Evolutionary conservation across 116 monocot species (phyloP).

Genomic region (Posidonia oceanica): DNA sequence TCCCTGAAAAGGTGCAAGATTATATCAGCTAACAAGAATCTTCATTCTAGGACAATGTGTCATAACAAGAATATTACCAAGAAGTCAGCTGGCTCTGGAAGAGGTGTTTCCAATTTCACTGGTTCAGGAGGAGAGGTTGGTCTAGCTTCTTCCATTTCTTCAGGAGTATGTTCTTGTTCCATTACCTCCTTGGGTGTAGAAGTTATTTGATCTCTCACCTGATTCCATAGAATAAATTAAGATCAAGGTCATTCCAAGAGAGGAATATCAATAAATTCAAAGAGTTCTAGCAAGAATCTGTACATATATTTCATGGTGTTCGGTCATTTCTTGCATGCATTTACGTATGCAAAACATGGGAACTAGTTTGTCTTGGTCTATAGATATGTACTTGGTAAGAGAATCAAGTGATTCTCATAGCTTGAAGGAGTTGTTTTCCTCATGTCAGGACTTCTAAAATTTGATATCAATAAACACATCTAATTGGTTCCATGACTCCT

Average conservation of each 20-base stretch:
- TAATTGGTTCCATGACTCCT: too few relatives aligned
- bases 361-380: too few relatives aligned
- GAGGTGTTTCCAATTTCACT: conserved; percentile 9
- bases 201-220: background rate
- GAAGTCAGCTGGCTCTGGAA: conserved; percentile 27
- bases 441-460: too few relatives aligned
- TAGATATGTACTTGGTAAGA: too few relatives aligned
- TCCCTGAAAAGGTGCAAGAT: conserved; percentile 20
- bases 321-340: too few relatives aligned
- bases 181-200: background rate
- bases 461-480: too few relatives aligned
- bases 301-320: too few relatives aligned
- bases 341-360: too few relatives aligned
- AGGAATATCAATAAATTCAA: background rate
- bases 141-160: background rate
- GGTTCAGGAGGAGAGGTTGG: background rate
- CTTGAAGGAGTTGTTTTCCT: too few relatives aligned
- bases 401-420: too few relatives aligned
- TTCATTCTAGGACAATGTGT: background rate
- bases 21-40: background rate
- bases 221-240: conserved; percentile 1
- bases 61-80: conserved; percentile 22
- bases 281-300: background rate
- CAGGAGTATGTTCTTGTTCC: background rate
- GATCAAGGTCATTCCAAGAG: background rate